Percentiles rank a stretch among this genome's conserved stretches.
These are phyloP conservation scores for Pseudonectria buxi DNA, from an alignment of 2,329 filamentous ascomycete species.

Conservation along the genomic window DNA sequence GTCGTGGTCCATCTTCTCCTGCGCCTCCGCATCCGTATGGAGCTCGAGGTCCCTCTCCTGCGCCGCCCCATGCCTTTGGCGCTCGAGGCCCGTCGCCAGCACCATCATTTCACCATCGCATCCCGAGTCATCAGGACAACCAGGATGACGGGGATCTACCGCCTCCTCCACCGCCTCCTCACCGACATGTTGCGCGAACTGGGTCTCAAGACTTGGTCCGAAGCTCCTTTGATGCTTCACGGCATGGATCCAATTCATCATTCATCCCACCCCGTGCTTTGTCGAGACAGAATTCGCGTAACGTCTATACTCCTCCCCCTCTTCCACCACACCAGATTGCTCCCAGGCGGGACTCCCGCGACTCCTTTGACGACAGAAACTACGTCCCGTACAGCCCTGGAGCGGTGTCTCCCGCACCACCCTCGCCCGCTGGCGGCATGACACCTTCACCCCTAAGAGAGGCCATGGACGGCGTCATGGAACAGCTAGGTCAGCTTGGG, in stretches of 20 bases:
- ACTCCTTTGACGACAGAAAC: slow-evolving; percentile 28
- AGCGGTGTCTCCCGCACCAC: slow-evolving; percentile 56
- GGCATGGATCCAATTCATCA: slow-evolving; percentile 31
- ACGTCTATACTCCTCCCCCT: slow-evolving; percentile 26
- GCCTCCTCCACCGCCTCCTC: slow-evolving; percentile 77
- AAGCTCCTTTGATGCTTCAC: slow-evolving; percentile 24
- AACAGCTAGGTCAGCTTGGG: slow-evolving; percentile 77
- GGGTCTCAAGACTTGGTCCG: slow-evolving; percentile 33
- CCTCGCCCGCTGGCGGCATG: slow-evolving; percentile 59
- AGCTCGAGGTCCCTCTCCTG: slow-evolving; percentile 15
- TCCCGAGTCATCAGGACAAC: slow-evolving; percentile 16
- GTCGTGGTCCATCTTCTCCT: slow-evolving; percentile 33
- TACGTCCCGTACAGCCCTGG: slow-evolving; percentile 42
- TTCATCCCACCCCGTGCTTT: slow-evolving; percentile 22
- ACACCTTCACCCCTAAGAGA: slow-evolving; percentile 89
- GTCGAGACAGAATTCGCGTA: slow-evolving; percentile 34
- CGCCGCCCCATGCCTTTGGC: slow-evolving; percentile 19
- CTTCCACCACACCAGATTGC: slow-evolving; percentile 5
- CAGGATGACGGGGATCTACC: slow-evolving; percentile 48
- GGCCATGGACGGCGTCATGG: slow-evolving; percentile 98
- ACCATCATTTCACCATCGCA: slow-evolving; percentile 24
- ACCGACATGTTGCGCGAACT: slow-evolving; percentile 54
- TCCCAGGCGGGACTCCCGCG: slow-evolving; percentile 14
- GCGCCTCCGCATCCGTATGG: slow-evolving; percentile 15
- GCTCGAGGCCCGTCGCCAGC: slow-evolving; percentile 32